Conservation (phyloP, 2,329 filamentous ascomycete genomes). For the Fusarium domesticum region DNA sequence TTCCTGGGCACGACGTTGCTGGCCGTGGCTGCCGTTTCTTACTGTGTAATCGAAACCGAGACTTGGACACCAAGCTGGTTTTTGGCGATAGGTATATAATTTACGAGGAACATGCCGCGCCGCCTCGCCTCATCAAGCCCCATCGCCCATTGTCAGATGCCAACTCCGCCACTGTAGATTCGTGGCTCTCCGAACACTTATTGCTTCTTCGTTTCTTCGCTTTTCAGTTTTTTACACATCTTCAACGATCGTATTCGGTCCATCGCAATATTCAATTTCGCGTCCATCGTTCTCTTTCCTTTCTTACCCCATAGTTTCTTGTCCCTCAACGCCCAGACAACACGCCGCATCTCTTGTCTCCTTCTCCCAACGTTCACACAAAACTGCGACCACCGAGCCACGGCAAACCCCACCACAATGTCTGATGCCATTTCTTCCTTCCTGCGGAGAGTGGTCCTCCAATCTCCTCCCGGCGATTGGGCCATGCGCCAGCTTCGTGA, state of each 20-base stretch:
- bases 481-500: constrained; percentile 74
- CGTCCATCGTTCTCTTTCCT: background rate
- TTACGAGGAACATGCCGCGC: background rate
- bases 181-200: constrained; percentile 28
- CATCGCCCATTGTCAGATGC: constrained; percentile 28
- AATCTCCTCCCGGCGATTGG: constrained; percentile 91
- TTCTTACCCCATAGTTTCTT: background rate
- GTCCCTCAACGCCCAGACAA: constrained; percentile 7
- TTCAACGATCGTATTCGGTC: background rate
- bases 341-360: constrained; percentile 12
- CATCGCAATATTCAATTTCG: background rate
- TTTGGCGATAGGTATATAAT: background rate
- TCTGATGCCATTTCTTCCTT: constrained; percentile 51
- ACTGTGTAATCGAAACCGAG: background rate
- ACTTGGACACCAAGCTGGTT: background rate
- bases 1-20: background rate
- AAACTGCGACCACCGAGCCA: constrained; percentile 3
- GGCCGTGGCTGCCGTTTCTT: background rate
- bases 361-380: constrained; percentile 5
- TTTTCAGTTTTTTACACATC: constrained; percentile 10
- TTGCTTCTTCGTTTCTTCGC: constrained; percentile 14
- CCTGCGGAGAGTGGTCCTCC: constrained; percentile 67
- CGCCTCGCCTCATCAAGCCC: constrained; percentile 28
- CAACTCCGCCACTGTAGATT: constrained; percentile 30
- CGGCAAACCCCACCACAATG: constrained; percentile 37